Evolutionary conservation across 2,329 filamentous ascomycete genomes (phyloP).

Genomic region (Stemphylium beticola): DNA sequence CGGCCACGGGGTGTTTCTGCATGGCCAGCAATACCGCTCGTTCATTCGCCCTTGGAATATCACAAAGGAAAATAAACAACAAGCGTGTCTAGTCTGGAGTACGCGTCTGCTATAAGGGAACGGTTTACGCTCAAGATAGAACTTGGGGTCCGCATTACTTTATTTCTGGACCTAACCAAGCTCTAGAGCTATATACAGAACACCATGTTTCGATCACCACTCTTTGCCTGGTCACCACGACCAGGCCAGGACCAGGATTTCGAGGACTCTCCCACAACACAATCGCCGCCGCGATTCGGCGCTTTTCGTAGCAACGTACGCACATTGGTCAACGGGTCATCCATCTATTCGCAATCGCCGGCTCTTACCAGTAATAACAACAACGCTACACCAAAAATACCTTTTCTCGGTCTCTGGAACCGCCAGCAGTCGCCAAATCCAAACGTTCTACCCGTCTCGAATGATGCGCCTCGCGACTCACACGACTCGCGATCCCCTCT

Average conservation of each 20-base stretch:
- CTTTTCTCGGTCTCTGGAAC: constrained; percentile 41
- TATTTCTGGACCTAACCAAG: constrained; percentile 18
- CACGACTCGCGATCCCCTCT: constrained; percentile 39
- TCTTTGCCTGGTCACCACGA: constrained; percentile 42
- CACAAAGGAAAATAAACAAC: constrained; percentile 23
- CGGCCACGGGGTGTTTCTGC: constrained; percentile 32
- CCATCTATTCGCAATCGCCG: constrained; percentile 46
- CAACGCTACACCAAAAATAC: constrained; percentile 42
- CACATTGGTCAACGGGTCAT: constrained; percentile 45
- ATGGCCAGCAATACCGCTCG: constrained; percentile 27
- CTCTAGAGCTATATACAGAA: constrained; percentile 14
- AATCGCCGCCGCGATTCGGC: constrained; percentile 27
- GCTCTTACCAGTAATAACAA: constrained; percentile 30
- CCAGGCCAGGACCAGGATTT: constrained; percentile 38
- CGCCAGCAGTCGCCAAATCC: constrained; percentile 36
- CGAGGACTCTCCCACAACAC: constrained; percentile 29
- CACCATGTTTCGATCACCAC: constrained; percentile 43
- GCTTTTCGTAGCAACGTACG: constrained; percentile 32
- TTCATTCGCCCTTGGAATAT: constrained; percentile 33
- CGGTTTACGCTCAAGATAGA: constrained; percentile 22
- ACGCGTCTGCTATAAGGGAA: constrained; percentile 40
- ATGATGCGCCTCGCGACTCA: constrained; percentile 32
- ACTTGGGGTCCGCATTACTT: constrained; percentile 11
- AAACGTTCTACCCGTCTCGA: constrained; percentile 22
- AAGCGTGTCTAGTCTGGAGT: constrained; percentile 26